A percentile compares a stretch with the other conserved stretches of the same genome.
These are phyloP conservation scores for Penicillium salamii DNA, from an alignment of 495 filamentous ascomycete species.

Conservation along the genomic window DNA sequence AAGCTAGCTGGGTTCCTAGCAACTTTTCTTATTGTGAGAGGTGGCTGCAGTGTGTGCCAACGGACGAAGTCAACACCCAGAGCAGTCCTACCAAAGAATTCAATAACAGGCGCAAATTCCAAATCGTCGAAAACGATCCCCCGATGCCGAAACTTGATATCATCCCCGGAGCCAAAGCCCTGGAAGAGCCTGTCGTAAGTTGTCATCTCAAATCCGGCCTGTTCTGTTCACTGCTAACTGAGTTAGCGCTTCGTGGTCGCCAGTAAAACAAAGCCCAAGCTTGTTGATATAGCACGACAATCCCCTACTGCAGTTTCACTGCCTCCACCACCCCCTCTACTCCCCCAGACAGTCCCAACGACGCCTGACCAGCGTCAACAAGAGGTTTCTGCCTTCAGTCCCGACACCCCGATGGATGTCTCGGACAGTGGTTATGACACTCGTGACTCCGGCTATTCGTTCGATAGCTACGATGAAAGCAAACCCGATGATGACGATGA, in stretches of 20 bases:
- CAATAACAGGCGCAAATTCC: constrained; percentile 37
- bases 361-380: constrained; percentile 41
- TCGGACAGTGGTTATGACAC: constrained; percentile 41
- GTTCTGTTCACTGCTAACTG: constrained; percentile 5
- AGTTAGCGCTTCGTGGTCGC: constrained; percentile 38
- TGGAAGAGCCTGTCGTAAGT: constrained; percentile 33
- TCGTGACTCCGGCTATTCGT: constrained; percentile 26
- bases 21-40: constrained; percentile 42
- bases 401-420: constrained; percentile 41
- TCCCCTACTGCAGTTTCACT: constrained; percentile 30
- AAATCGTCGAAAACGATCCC: constrained; percentile 42
- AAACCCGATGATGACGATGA: constrained; percentile 29
- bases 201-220: background rate
- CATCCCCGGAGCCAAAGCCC: constrained; percentile 25
- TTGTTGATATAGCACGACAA: constrained; percentile 45
- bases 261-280: constrained; percentile 39
- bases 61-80: constrained; percentile 27
- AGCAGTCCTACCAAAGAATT: constrained; percentile 26
- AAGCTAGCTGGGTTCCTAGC: constrained; percentile 42
- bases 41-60: constrained; percentile 42
- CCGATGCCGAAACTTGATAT: constrained; percentile 30
- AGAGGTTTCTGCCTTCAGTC: constrained; percentile 47
- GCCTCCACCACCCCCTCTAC: constrained; percentile 18
- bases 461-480: constrained; percentile 23
- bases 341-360: constrained; percentile 25